Evolutionary conservation across 2,329 filamentous ascomycete species (phyloP).

Genomic region (Fusarium begoniae): DNA sequence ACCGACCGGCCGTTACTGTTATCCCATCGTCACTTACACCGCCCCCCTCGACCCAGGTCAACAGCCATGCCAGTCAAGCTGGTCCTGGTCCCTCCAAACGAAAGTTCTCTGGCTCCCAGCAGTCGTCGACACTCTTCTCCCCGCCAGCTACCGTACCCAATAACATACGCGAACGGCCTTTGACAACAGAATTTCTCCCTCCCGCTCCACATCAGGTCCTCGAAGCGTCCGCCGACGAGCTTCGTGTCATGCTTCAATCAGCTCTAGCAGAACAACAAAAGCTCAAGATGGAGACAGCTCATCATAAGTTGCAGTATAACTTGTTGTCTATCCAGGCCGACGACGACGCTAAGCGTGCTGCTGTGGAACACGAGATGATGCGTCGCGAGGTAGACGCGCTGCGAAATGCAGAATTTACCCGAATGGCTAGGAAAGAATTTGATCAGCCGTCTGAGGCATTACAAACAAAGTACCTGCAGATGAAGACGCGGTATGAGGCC

Average conservation of each 20-base stretch:
- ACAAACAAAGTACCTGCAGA: slow-evolving; percentile 65
- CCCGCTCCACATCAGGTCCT: slow-evolving; percentile 61
- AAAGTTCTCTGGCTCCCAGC: slow-evolving; percentile 54
- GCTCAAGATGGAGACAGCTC: slow-evolving; percentile 83
- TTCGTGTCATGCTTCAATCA: slow-evolving; percentile 64
- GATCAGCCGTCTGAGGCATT: slow-evolving; percentile 62
- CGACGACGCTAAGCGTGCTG: slow-evolving; percentile 85
- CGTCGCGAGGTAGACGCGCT: slow-evolving; percentile 87
- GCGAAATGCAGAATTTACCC: slow-evolving; percentile 75
- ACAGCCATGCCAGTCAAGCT: slow-evolving; percentile 39
- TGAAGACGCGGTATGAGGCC: slow-evolving; percentile 73
- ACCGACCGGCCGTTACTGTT: slow-evolving; percentile 53
- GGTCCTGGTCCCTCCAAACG: slow-evolving; percentile 38
- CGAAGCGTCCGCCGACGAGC: slow-evolving; percentile 63
- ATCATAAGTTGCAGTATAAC: slow-evolving; percentile 90
- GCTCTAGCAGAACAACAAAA: slow-evolving; percentile 66
- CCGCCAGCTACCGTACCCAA: slow-evolving; percentile 61
- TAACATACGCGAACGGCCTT: slow-evolving; percentile 44
- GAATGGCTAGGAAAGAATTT: slow-evolving; percentile 65
- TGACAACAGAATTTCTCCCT: slow-evolving; percentile 54
- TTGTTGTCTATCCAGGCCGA: slow-evolving; percentile 85
- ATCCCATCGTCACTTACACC: slow-evolving; percentile 68
- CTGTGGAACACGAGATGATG: slow-evolving; percentile 92
- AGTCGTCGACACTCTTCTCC: slow-evolving; percentile 60
- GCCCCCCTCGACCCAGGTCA: slow-evolving; percentile 63